Conservation (phyloP, 2,329 filamentous ascomycete genomes). For the Pseudocercospora ulei region DNA sequence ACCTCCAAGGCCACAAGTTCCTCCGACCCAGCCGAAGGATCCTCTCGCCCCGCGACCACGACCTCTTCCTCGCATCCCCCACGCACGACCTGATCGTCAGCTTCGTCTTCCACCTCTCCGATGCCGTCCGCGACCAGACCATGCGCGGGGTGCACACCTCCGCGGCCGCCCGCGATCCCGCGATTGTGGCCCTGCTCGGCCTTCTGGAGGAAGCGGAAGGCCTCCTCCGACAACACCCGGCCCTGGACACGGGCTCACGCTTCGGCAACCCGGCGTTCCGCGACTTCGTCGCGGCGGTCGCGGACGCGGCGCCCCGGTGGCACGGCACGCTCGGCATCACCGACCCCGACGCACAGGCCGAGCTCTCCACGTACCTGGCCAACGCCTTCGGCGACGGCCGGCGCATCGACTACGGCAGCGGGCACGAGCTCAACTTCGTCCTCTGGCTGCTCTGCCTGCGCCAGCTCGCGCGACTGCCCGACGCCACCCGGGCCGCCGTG, state of each 20-base stretch:
- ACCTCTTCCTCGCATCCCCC: slow-evolving; percentile 66
- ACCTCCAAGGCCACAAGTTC: slow-evolving; percentile 47
- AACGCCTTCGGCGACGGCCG: slow-evolving; percentile 77
- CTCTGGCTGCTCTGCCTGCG: slow-evolving; percentile 94
- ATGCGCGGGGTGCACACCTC: slow-evolving; percentile 52
- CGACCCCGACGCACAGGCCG: slow-evolving; percentile 49
- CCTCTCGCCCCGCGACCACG: slow-evolving; percentile 67
- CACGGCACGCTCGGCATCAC: slow-evolving; percentile 52
- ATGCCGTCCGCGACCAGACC: slow-evolving; percentile 63
- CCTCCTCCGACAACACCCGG: slow-evolving; percentile 60
- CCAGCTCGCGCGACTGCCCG: slow-evolving; percentile 57
- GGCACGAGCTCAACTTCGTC: slow-evolving; percentile 93
- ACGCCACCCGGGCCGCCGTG: slow-evolving; percentile 60
- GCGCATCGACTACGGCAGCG: slow-evolving; percentile 92
- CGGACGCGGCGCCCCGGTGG: slow-evolving; percentile 47
- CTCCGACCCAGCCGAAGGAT: slow-evolving; percentile 68
- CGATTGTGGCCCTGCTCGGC: slow-evolving; percentile 54
- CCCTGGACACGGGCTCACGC: slow-evolving; percentile 77
- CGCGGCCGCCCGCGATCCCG: slow-evolving; percentile 45
- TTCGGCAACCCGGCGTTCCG: slow-evolving; percentile 94
- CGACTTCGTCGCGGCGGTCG: slow-evolving; percentile 61
- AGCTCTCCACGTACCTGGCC: slow-evolving; percentile 68
- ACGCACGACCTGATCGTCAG: slow-evolving; percentile 66
- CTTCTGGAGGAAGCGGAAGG: slow-evolving; percentile 62
- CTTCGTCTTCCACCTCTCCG: slow-evolving; percentile 79